Conservation (phyloP, 2,329 filamentous ascomycete genomes). For the Apiospora arundinis region DNA sequence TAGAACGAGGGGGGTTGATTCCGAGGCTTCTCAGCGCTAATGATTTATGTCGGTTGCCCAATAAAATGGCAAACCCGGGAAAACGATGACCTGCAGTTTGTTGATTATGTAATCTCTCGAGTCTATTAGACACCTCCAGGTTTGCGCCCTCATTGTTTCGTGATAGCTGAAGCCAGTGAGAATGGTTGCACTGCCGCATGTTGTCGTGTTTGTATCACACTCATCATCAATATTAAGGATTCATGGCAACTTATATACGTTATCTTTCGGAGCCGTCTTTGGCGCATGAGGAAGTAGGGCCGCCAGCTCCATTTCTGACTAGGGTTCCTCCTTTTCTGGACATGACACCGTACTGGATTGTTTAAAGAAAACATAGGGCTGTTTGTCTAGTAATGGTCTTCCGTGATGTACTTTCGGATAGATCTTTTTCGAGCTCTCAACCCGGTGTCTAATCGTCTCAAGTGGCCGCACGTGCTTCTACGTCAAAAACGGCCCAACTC, state of each 20-base stretch:
- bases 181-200: not conserved
- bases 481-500: not conserved
- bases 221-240: not conserved
- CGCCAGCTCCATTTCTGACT: not conserved
- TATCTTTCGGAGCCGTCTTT: not conserved
- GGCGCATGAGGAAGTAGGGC: not conserved
- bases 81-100: not conserved
- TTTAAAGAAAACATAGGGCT: not conserved
- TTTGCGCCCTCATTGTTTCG: constrained; percentile 20
- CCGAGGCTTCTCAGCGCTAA: not conserved
- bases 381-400: constrained; percentile 1
- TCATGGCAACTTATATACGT: not conserved
- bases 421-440: not conserved
- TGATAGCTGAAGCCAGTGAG: constrained; percentile 10
- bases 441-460: not conserved
- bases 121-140: constrained; percentile 9
- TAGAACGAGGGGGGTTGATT: not conserved
- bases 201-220: not conserved
- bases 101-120: not conserved
- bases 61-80: not conserved
- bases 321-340: constrained; percentile 1
- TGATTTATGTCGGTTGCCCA: constrained; percentile 1
- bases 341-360: not conserved
- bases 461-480: constrained; percentile 2
- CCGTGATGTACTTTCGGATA: not conserved